Evolutionary conservation across 2,329 filamentous ascomycete species (phyloP), one percentile per base, ranked within the genome.

Genomic region (Sarocladiaceae sp.): DNA sequence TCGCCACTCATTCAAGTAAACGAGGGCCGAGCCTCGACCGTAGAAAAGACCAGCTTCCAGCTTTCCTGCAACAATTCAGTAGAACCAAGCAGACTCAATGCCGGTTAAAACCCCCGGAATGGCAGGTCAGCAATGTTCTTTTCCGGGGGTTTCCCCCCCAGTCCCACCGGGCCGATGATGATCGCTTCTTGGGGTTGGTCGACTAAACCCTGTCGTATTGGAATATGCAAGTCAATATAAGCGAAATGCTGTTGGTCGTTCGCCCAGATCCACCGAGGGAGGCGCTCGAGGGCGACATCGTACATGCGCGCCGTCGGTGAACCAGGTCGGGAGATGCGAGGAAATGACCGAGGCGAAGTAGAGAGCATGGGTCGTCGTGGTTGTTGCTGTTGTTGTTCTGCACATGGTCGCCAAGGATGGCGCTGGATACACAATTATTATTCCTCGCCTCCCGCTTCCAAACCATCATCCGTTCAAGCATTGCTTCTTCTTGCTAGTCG

Each of bases 281-380:
- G 37, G 3, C n/a, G n/a, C n/a, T n/a, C n/a, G n/a, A n/a, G n/a
- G 20, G 37, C 37, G 23, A 29, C 37, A 29, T 41, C 37, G 26
- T 29, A 9, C 26, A 7, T 29, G 26, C 10, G n/a, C 15, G 7
- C n/a, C 19, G 18, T 16, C 29, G 23, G 37, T 21, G 26, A 29
- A n/a, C 37, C 20, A 19, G 6, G 15, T 19, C 37, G 37, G 37
- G 34, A 39, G 34, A 15, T n/a, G 9, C 26, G 16, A 18, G 5
- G 11, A 41, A 18, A 41, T 29, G 37, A 41, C 23, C 4, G 37
- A 41, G 37, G 37, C 37, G 37, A 41, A 29, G 15, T 29, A n/a
- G n/a, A n/a, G n/a, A n/a, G n/a, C n/a, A n/a, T n/a, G n/a, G n/a
- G n/a, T n/a, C n/a, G n/a, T n/a, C n/a, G n/a, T n/a, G n/a, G n/a